These are phyloP conservation scores for Leucogyrophana mollusca DNA, from an alignment of 768 basidiomycete genomes.

Conservation along the genomic window DNA sequence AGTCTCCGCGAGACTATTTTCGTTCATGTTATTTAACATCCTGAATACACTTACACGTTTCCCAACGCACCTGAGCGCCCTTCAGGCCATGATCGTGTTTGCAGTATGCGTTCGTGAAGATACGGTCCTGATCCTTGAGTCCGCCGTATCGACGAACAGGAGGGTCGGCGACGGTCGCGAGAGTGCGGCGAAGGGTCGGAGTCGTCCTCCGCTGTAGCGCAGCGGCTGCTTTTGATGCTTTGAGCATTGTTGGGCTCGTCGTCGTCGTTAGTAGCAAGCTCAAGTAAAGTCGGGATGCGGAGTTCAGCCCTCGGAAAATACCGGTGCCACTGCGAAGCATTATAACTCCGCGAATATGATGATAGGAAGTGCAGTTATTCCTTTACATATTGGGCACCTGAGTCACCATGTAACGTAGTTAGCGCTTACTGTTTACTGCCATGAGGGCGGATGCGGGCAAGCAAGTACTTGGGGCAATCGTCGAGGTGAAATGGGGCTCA, in stretches of 20 bases:
- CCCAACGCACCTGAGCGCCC: constrained; percentile 72
- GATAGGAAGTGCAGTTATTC: no score
- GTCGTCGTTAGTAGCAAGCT: constrained; percentile 7
- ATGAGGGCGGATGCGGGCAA: no score
- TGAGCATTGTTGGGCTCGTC: constrained; percentile 24
- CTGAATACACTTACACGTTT: constrained; percentile 4
- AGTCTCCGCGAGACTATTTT: constrained; percentile 85
- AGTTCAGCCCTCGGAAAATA: no score
- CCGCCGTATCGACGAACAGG: constrained; percentile 92
- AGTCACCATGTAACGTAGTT: no score
- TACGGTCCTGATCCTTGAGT: constrained; percentile 90
- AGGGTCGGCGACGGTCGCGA: constrained; percentile 81
- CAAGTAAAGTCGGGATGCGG: no score
- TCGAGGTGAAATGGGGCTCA: no score
- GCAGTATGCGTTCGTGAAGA: constrained; percentile 89
- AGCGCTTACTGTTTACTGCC: no score
- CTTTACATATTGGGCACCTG: no score
- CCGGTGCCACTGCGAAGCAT: no score
- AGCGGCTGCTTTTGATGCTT: constrained; percentile 21
- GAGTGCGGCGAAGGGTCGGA: constrained; percentile 16
- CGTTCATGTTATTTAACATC: constrained; percentile 3
- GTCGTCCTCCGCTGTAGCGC: constrained; percentile 18
- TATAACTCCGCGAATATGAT: no score
- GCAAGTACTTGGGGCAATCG: no score
- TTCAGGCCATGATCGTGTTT: constrained; percentile 91